A percentile compares a stretch with the other conserved stretches of the same genome.
These are phyloP conservation scores for Chlamydomonas schloesseri DNA, from an alignment of 139 green algal species.

Conservation along the genomic window DNA sequence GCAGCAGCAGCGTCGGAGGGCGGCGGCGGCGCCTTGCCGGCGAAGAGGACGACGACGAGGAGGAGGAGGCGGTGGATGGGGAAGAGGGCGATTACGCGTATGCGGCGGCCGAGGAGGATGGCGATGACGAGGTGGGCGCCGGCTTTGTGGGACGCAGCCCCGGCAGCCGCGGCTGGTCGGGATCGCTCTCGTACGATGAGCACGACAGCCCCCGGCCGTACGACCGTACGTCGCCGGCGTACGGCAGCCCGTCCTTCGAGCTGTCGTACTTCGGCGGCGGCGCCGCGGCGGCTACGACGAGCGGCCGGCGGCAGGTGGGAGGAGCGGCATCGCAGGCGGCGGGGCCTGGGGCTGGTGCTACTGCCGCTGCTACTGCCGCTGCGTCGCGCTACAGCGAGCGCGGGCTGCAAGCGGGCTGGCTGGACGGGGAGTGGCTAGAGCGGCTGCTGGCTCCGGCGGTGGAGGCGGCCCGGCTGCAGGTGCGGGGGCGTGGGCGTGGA, in stretches of 20 bases:
- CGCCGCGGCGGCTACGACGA: no score
- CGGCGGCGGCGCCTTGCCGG: neutral
- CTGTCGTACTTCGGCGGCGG: no score
- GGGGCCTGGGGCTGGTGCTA: no score
- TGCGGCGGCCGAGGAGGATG: neutral
- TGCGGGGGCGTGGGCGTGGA: neutral
- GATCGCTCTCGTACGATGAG: neutral
- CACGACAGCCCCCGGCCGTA: no score
- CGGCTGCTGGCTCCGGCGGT: neutral
- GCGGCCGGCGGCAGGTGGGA: no score
- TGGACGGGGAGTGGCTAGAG: slow-evolving; percentile 19
- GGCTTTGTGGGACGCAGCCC: no score
- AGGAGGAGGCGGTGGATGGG: neutral
- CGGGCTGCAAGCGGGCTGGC: slow-evolving; percentile 7
- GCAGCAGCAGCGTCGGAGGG: neutral
- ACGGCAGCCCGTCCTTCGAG: neutral
- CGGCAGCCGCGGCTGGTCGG: no score
- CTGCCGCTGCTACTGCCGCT: no score
- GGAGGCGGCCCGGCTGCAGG: neutral
- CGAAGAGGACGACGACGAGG: neutral
- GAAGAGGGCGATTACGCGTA: neutral
- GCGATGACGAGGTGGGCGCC: neutral
- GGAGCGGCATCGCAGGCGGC: no score
- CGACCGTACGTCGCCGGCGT: no score
- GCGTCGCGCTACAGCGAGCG: no score